Evolutionary conservation across 2,329 filamentous ascomycete species (phyloP).

Genomic region (Claviceps purpurea): DNA sequence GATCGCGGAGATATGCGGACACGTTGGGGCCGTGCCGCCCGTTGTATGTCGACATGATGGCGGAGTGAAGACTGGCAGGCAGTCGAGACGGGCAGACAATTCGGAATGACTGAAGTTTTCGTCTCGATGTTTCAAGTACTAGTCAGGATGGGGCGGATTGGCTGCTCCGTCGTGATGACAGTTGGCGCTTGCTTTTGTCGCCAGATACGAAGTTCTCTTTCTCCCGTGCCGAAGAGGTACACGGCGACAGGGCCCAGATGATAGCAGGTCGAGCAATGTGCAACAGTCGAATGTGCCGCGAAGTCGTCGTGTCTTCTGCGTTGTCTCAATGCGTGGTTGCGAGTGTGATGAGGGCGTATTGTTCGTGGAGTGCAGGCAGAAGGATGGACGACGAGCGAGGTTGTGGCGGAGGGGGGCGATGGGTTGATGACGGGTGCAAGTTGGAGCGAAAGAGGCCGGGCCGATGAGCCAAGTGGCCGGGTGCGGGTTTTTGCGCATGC

Average conservation of each 20-base stretch:
- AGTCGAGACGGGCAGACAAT: neutral
- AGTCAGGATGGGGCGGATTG: too few relatives aligned
- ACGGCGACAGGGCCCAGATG: too few relatives aligned
- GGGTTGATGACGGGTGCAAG: conserved; percentile 2
- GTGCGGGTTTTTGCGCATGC: conserved; percentile 1
- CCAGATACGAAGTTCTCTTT: too few relatives aligned
- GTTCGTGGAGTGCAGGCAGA: neutral
- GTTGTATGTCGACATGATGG: conserved; percentile 57
- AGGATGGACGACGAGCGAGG: neutral
- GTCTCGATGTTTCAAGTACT: too few relatives aligned
- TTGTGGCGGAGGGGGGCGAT: neutral
- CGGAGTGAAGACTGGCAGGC: neutral
- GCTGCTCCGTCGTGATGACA: neutral
- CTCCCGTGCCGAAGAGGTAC: too few relatives aligned
- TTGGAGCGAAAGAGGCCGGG: neutral
- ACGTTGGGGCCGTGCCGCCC: conserved; percentile 74
- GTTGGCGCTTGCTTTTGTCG: too few relatives aligned
- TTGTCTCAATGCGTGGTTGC: neutral
- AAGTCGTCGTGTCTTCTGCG: neutral
- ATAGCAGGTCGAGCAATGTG: too few relatives aligned
- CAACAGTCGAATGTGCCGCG: neutral
- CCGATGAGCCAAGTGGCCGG: conserved; percentile 3
- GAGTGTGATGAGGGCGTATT: neutral
- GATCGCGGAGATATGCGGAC: conserved; percentile 74
- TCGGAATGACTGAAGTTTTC: too few relatives aligned